These are phyloP conservation scores for Fonsecaea monophora DNA, from an alignment of 2,329 filamentous ascomycete species.

Conservation along the genomic window DNA sequence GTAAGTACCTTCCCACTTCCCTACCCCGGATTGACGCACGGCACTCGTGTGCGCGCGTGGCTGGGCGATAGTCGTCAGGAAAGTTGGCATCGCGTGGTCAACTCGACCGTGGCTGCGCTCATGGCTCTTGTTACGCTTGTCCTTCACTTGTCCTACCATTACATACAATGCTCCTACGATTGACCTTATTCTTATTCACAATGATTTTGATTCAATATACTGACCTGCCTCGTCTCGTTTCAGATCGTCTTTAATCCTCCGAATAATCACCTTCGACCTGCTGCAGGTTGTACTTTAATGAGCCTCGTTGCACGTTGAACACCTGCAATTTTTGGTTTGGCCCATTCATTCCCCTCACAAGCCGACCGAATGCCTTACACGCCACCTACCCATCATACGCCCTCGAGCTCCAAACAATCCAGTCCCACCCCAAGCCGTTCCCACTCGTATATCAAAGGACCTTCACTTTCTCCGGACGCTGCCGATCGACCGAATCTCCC, in stretches of 20 bases:
- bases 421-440: slow-evolving; percentile 59
- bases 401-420: slow-evolving; percentile 61
- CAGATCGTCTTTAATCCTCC: slow-evolving; percentile 26
- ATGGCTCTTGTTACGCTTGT: slow-evolving; percentile 20
- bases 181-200: slow-evolving; percentile 29
- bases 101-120: slow-evolving; percentile 27
- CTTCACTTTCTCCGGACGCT: slow-evolving; percentile 40
- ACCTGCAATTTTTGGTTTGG: slow-evolving; percentile 32
- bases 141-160: slow-evolving; percentile 26
- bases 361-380: slow-evolving; percentile 58
- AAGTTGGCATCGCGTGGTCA: slow-evolving; percentile 7
- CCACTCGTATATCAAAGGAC: slow-evolving; percentile 55
- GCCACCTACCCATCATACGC: slow-evolving; percentile 61
- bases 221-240: slow-evolving; percentile 29
- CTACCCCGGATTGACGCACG: not conserved
- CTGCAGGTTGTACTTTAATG: slow-evolving; percentile 34
- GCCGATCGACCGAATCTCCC: slow-evolving; percentile 57
- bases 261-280: slow-evolving; percentile 30
- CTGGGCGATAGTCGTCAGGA: not conserved
- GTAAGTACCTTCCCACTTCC: slow-evolving; percentile 29
- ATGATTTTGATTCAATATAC: slow-evolving; percentile 30
- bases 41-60: slow-evolving; percentile 3
- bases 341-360: slow-evolving; percentile 29
- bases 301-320: slow-evolving; percentile 33
- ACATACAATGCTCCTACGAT: slow-evolving; percentile 28